phyloP scores from a whole-genome alignment of 768 basidiomycete genomes.

The Phylloporus sp. region DNA sequence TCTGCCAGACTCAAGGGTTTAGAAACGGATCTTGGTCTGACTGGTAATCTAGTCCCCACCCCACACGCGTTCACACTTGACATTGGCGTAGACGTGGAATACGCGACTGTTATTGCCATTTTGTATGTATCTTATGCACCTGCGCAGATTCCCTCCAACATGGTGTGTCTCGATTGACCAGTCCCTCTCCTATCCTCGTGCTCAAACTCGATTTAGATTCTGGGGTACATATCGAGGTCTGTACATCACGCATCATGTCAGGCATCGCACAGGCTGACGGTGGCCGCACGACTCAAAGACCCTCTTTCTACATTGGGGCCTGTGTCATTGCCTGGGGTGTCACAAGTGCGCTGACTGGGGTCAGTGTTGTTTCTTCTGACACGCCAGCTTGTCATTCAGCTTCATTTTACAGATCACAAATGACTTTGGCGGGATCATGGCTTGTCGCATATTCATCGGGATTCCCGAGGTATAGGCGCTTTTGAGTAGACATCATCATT shows the following conservation, averaged over 20 bases:
- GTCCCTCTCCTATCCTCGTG: too few species aligned
- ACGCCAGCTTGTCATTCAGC: background rate
- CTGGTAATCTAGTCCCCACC: conserved; percentile 15
- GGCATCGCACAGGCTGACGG: background rate
- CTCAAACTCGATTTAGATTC: conserved; percentile 35
- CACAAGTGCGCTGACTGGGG: conserved; percentile 58
- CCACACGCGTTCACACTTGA: background rate
- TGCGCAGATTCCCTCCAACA: conserved; percentile 63
- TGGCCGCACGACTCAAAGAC: conserved; percentile 34
- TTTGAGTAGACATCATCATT: background rate
- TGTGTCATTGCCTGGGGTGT: conserved; percentile 62
- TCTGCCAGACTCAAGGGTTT: conserved; percentile 38
- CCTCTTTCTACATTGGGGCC: conserved; percentile 54
- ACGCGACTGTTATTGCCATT: conserved; percentile 47
- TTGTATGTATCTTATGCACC: conserved; percentile 58
- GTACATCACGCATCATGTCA: too few species aligned
- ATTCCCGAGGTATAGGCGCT: conserved; percentile 44
- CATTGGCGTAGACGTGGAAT: conserved; percentile 41
- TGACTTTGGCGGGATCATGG: conserved; percentile 49
- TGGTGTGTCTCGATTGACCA: conserved; percentile 34
- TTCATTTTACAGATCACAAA: conserved; percentile 42
- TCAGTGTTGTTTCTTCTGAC: conserved; percentile 17
- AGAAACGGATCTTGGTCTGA: conserved; percentile 34
- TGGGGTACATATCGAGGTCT: conserved; percentile 51
- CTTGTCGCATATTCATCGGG: conserved; percentile 58